Conservation (phyloP, 2,329 filamentous ascomycete genomes). For the Cercospora zeina region DNA sequence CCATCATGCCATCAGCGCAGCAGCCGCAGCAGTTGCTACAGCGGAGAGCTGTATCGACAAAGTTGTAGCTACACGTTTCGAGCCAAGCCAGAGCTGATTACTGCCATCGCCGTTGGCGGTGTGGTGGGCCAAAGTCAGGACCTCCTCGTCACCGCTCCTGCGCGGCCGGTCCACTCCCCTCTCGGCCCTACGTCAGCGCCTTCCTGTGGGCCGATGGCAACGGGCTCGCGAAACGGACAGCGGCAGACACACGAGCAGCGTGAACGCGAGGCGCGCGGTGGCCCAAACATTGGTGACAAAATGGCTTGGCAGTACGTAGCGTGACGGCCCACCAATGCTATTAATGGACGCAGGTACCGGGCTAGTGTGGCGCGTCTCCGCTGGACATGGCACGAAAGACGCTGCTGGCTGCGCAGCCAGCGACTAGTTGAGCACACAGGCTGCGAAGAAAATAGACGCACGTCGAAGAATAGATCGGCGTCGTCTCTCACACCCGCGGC, state of each 20-base stretch:
- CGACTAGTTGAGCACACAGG: background rate
- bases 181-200: background rate
- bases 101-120: constrained; percentile 7
- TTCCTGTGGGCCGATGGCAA: constrained; percentile 2
- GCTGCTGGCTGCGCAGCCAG: constrained; percentile 9
- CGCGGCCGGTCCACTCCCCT: background rate
- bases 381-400: constrained; percentile 7
- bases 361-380: constrained; percentile 12
- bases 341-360: constrained; percentile 8
- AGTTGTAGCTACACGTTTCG: background rate
- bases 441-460: constrained; percentile 7
- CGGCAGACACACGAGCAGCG: background rate
- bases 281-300: constrained; percentile 8
- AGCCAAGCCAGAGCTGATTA: constrained; percentile 12
- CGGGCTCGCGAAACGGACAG: background rate
- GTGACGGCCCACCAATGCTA: constrained; percentile 2
- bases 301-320: constrained; percentile 3
- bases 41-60: background rate
- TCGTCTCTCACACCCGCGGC: background rate
- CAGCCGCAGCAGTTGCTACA: background rate
- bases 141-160: background rate
- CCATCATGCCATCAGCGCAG: background rate
- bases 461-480: constrained; percentile 14
- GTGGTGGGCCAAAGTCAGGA: background rate
- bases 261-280: constrained; percentile 5